phyloP scores from a whole-genome alignment of 2,329 filamentous ascomycete genomes.

The Phoma sp. region DNA sequence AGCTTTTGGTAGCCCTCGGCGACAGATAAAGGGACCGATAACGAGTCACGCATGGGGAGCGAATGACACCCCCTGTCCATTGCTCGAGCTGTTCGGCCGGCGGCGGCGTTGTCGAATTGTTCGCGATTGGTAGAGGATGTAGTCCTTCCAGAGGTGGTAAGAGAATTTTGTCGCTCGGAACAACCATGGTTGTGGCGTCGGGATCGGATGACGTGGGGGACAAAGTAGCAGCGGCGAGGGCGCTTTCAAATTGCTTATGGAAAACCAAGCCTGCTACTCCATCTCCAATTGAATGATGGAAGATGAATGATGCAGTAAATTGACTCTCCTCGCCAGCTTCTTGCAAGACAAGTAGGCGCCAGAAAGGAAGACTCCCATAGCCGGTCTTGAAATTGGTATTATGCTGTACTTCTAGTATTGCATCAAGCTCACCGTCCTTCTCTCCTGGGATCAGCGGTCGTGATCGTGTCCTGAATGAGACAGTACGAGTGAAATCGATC shows the following conservation, averaged over 20 bases:
- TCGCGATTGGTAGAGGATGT: not conserved
- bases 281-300: not conserved
- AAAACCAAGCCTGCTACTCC: not conserved
- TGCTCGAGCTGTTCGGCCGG: not conserved
- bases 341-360: not conserved
- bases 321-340: not conserved
- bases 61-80: not conserved
- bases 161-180: not conserved
- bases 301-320: not conserved
- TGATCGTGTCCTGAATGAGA: not conserved
- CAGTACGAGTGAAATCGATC: not conserved
- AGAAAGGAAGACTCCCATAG: not conserved
- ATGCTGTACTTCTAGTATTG: not conserved
- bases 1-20: not conserved
- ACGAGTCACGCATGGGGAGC: not conserved
- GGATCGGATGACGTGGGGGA: too few relatives aligned
- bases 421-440: not conserved
- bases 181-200: not conserved
- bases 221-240: not conserved
- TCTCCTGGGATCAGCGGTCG: not conserved
- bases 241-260: not conserved
- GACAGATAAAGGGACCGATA: not conserved
- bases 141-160: not conserved
- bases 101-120: not conserved
- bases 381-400: not conserved